Base-by-base conservation (phyloP, 2,329 filamentous ascomycete genomes). In the Aureobasidium zeae region DNA sequence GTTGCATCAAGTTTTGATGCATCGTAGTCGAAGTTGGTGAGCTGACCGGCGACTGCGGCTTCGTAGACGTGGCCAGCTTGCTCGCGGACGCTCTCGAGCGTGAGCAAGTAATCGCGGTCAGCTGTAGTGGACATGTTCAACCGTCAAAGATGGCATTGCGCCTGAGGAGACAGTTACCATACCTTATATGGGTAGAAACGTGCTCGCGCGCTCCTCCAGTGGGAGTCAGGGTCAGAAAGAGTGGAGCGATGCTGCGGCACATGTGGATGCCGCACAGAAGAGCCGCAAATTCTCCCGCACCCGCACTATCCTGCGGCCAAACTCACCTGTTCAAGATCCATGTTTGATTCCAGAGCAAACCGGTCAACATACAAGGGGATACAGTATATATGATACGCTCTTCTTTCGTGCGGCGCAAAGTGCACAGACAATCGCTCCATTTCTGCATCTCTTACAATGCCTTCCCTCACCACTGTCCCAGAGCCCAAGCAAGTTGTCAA, bases 401-500 rank as follows among this genome's bases (percentile, higher is more conserved):
- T 6, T 6, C 11, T 11, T 25, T 25, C 11, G 22, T 11, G 6
- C 22, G 6, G 22, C 22, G 22, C 6, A 25, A 6, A 11, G 22
- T 25, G 22, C 22, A 11, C 22, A 25, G 6, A 6, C 22, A 11
- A 25, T 11, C 22, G 11, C 22, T 6, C 22, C 22, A 25, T 25
- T 25, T 25, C 11, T 25, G n/a, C n/a, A n/a, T n/a, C n/a, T 25
- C 11, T 25, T 25, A 25, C 22, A 25, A 25, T 25, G 22, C 22
- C 22, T 25, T 6, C 22, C 22, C 22, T 25, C 22, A 25, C 22
- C 6, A 25, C 22, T 6, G 22, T 11, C 22, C 22, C 22, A 6
- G 22, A 25, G 22, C 6, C 11, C 6, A 25, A 25, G 22, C 50
- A 62, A 36, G 79, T 77, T 57, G 68, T 77, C 29, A 85, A 89